phyloP scores from a whole-genome alignment of 176 grass and related monocot genomes.

The Tillandsia leiboldiana region DNA sequence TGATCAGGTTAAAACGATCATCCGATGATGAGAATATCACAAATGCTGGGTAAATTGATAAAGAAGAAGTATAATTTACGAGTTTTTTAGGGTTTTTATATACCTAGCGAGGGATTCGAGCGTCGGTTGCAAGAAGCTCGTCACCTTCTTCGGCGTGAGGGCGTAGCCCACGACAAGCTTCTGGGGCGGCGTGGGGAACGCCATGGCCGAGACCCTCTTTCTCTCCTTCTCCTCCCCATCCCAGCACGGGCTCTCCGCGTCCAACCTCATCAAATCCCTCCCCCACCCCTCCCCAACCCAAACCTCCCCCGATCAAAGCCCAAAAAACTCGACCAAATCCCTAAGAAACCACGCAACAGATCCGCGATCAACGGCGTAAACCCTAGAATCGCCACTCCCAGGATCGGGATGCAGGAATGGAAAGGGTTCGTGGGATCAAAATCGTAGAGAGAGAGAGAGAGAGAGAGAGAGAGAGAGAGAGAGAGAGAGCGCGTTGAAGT shows the following conservation, averaged over 20 bases:
- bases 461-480: neutral
- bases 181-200: conserved; percentile 21
- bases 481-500: neutral
- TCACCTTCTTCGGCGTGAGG: conserved; percentile 92
- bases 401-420: neutral
- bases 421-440: neutral
- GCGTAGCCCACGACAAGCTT: conserved; percentile 73
- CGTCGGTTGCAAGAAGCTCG: conserved; percentile 91
- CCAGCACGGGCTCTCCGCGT: conserved; percentile 10
- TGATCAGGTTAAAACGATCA: neutral
- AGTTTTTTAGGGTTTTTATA: neutral
- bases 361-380: conserved; percentile 15
- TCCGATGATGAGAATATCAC: conserved; percentile 18
- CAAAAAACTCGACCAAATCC: neutral
- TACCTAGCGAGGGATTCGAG: conserved; percentile 76
- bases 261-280: conserved; percentile 18
- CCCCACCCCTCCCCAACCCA: neutral
- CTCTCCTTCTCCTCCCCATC: conserved; percentile 10
- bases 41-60: conserved; percentile 5
- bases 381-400: conserved; percentile 1
- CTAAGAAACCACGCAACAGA: neutral
- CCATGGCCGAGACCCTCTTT: neutral
- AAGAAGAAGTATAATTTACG: neutral
- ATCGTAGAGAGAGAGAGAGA: neutral
- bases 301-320: neutral